Evolutionary conservation across 2,329 filamentous ascomycete species (phyloP).

Genomic region (Cercospora nicotianae): DNA sequence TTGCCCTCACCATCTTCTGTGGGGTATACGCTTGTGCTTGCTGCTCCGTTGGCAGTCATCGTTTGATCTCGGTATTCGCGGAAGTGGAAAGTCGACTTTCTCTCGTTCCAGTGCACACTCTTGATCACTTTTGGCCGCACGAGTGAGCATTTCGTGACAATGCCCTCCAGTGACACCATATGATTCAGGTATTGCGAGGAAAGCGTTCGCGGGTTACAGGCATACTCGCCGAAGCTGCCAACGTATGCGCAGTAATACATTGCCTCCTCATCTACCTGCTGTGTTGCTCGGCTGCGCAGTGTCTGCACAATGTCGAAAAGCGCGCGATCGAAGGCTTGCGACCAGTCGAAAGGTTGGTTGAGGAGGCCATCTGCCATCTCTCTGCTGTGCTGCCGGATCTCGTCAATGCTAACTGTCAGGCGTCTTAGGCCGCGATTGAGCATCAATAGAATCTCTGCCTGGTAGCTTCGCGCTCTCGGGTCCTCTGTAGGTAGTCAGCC

Average conservation of each 20-base stretch:
- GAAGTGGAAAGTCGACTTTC: constrained; percentile 80
- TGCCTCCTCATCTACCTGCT: constrained; percentile 74
- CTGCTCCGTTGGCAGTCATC: constrained; percentile 84
- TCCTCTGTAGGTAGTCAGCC: constrained; percentile 48
- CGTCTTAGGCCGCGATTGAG: constrained; percentile 61
- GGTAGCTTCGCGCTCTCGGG: constrained; percentile 69
- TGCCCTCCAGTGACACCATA: constrained; percentile 96
- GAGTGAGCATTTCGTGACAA: constrained; percentile 92
- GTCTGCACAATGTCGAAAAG: constrained; percentile 85
- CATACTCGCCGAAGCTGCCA: constrained; percentile 90
- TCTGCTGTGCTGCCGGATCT: constrained; percentile 81
- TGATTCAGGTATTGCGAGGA: constrained; percentile 87
- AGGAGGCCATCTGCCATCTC: constrained; percentile 80
- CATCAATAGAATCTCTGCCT: constrained; percentile 81
- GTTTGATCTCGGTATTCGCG: constrained; percentile 94
- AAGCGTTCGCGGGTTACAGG: constrained; percentile 91
- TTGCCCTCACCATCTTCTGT: constrained; percentile 93
- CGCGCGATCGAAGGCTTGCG: constrained; percentile 83
- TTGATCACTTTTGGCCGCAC: constrained; percentile 97
- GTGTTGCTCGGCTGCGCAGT: constrained; percentile 70
- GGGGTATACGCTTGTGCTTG: constrained; percentile 89
- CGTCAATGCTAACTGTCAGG: constrained; percentile 70
- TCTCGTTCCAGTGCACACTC: constrained; percentile 95
- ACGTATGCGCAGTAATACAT: constrained; percentile 95
- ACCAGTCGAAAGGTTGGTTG: constrained; percentile 82